A percentile compares a stretch with the other conserved stretches of the same genome.
These are phyloP conservation scores for Spergularia marina DNA, from an alignment of 148 eudicot species.

Conservation along the genomic window DNA sequence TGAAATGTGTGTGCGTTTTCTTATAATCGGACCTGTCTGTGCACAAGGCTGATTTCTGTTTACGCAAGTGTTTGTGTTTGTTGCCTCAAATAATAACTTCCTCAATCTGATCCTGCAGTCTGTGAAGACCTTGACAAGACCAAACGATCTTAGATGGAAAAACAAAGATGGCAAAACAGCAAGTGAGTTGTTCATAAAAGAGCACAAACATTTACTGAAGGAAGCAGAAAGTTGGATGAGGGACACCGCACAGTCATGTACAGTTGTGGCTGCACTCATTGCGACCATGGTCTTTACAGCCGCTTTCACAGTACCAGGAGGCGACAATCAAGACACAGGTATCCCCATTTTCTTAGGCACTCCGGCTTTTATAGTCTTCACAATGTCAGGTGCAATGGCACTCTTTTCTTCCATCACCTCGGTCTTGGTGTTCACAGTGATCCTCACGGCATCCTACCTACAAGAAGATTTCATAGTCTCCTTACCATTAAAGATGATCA, in stretches of 20 bases:
- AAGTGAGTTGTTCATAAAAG: slow-evolving; percentile 15
- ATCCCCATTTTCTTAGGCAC: slow-evolving; percentile 10
- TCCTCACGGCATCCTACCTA: slow-evolving; percentile 17
- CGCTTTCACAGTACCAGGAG: slow-evolving; percentile 29
- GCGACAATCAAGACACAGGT: slow-evolving; percentile 8
- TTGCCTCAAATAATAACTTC: not conserved
- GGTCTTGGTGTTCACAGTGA: slow-evolving; percentile 14
- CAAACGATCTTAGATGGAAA: slow-evolving; percentile 18
- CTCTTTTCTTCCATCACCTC: slow-evolving; percentile 19
- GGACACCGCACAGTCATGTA: slow-evolving; percentile 26
- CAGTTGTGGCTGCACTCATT: slow-evolving; percentile 28
- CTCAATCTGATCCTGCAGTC: not conserved
- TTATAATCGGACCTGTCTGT: no score
- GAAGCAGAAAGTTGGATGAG: slow-evolving; percentile 33
- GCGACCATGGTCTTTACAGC: slow-evolving; percentile 29
- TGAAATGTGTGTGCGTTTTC: no score
- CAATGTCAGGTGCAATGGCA: slow-evolving; percentile 17
- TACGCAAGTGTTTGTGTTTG: not conserved
- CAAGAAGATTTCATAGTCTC: slow-evolving; percentile 11
- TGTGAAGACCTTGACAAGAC: slow-evolving; percentile 16
- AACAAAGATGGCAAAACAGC: slow-evolving; percentile 13
- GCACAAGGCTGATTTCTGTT: no score
- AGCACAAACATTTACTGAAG: slow-evolving; percentile 25
- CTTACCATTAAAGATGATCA: slow-evolving; percentile 14
- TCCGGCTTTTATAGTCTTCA: slow-evolving; percentile 6